phyloP scores from a whole-genome alignment of 176 grass and related monocot genomes.

The Thinopyrum elongatum region DNA sequence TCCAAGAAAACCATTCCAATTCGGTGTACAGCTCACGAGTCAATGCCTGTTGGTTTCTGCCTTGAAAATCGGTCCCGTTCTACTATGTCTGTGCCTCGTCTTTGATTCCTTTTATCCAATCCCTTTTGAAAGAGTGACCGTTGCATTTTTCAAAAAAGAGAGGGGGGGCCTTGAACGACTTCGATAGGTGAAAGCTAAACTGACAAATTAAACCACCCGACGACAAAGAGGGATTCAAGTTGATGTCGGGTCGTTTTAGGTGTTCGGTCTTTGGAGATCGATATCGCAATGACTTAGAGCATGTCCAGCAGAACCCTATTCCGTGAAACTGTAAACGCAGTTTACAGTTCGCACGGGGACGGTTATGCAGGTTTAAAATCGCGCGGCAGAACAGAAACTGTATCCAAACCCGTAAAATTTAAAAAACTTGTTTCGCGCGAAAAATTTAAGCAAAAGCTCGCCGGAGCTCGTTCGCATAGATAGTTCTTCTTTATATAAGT shows the following conservation, averaged over 20 bases:
- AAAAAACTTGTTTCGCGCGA: too few relatives aligned
- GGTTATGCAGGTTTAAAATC: too few relatives aligned
- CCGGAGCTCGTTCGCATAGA: too few relatives aligned
- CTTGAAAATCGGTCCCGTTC: neutral
- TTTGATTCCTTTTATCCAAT: neutral
- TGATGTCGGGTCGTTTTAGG: neutral
- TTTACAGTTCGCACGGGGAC: too few relatives aligned
- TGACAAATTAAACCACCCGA: neutral
- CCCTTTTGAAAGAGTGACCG: neutral
- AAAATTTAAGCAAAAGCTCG: too few relatives aligned
- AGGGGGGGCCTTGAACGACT: neutral
- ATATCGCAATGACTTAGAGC: neutral
- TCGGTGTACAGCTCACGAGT: too few relatives aligned
- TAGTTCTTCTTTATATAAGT: too few relatives aligned
- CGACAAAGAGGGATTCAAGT: neutral
- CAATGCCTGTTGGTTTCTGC: constrained; percentile 6
- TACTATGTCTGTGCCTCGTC: neutral
- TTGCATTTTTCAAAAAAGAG: neutral
- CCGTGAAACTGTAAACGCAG: too few relatives aligned
- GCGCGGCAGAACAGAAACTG: too few relatives aligned
- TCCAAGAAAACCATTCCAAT: too few relatives aligned
- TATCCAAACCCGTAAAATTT: too few relatives aligned
- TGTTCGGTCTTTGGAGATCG: neutral
- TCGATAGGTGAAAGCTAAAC: neutral
- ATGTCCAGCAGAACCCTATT: too few relatives aligned